Evolutionary conservation across 805 yeast genomes (phyloP).

Genomic region (Cyberlindnera xishuangbannaensis): DNA sequence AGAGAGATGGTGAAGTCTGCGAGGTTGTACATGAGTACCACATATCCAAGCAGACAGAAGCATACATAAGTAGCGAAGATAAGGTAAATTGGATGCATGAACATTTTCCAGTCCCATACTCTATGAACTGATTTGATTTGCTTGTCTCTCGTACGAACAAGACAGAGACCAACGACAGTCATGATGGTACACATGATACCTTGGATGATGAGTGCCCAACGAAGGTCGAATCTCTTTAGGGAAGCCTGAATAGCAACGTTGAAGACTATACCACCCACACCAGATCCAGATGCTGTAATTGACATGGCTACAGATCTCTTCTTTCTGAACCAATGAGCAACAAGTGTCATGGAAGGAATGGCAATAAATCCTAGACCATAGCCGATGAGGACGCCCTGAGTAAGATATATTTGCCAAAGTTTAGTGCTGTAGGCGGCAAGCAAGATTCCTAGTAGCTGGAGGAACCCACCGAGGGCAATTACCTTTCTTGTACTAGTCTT

Average conservation of each 20-base stretch:
- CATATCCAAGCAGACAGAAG: conserved; percentile 55
- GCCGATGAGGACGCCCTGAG: conserved; percentile 64
- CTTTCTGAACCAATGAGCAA: conserved; percentile 69
- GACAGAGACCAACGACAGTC: conserved; percentile 27
- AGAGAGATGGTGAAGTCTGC: conserved; percentile 55
- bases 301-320: conserved; percentile 46
- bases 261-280: conserved; percentile 40
- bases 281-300: conserved; percentile 34
- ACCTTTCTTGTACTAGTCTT: conserved; percentile 37
- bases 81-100: conserved; percentile 38
- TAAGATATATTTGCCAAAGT: conserved; percentile 59
- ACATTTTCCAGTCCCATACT: conserved; percentile 37
- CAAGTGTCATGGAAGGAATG: conserved; percentile 50
- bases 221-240: conserved; percentile 25
- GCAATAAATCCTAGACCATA: conserved; percentile 45
- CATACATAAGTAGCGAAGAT: conserved; percentile 35
- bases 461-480: conserved; percentile 41
- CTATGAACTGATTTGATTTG: conserved; percentile 31
- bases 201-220: conserved; percentile 33
- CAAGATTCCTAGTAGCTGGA: conserved; percentile 50
- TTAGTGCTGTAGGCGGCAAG: conserved; percentile 54
- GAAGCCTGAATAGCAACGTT: conserved; percentile 31
- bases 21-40: conserved; percentile 49
- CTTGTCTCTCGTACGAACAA: conserved; percentile 34
- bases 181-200: conserved; percentile 32